Evolutionary conservation across 2,329 filamentous ascomycete species (phyloP), one percentile per base, ranked within the genome.

Genomic region (Fusarium sp.): DNA sequence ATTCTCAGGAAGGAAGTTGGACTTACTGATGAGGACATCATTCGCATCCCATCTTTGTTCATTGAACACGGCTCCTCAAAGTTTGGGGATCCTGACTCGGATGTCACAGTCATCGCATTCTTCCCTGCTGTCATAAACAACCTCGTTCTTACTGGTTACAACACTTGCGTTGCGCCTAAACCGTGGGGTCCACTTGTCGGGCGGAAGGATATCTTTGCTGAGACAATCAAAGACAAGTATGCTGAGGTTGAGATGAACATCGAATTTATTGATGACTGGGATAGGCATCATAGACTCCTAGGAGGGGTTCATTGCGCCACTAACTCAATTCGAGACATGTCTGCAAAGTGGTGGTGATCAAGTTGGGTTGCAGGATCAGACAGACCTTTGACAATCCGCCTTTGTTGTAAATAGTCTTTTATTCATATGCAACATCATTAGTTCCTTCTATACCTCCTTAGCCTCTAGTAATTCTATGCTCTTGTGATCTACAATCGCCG

Each of bases 401-500:
- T 6, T 5, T 9, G 5, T 18, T 30, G 10, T 5, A n/a, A 7
- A n/a, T 22, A 47, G 44, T 28, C 7, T 22, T 22, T 15, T 22
- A 14, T 28, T 11, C 8, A 10, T 28, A 28, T 28, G 13, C 8
- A 28, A 14, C 12, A 47, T 28, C 7, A 8, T 47, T 47, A 22
- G 0, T 20, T 26, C 3, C 26, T 20, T 47, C 15, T 6, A 47
- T 4, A 20, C 6, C 20, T 26, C 6, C 12, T 4, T 12, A 20
- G 10, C 28, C 35, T 70, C 65, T 2, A 75, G 26, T 1, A 75
- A 15, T 20, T 75, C 63, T 11, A 75, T 44, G 12, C 69, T 68
- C 14, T 62, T 51, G 26, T 73, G 66, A 26, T 75, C 72, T 12
- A 57, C 26, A 24, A 75, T 75, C 8, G 73, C 65, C 6, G 50